These are phyloP conservation scores for Basidiobolus meristosporus DNA, from an alignment of 371 early-diverging fungal genomes.

Conservation along the genomic window DNA sequence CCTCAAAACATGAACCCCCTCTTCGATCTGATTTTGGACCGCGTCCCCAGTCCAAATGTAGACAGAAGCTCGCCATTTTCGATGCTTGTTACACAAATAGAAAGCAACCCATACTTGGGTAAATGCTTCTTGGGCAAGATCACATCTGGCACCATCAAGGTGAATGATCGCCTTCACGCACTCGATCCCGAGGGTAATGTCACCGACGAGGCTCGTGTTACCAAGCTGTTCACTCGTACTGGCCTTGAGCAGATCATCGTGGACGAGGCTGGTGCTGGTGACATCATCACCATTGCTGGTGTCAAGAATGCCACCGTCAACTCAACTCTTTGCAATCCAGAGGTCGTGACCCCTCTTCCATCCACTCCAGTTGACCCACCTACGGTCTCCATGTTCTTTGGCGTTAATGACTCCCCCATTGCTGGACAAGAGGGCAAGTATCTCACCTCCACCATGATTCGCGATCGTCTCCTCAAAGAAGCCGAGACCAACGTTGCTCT, in stretches of 20 bases:
- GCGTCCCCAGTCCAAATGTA: constrained; percentile 39
- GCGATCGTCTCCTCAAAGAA: constrained; percentile 47
- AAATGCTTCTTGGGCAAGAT: constrained; percentile 57
- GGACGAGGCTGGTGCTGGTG: constrained; percentile 61
- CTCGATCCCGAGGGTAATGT: constrained; percentile 35
- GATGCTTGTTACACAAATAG: constrained; percentile 68
- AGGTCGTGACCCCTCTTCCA: constrained; percentile 30
- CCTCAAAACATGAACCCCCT: constrained; percentile 28
- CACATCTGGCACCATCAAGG: constrained; percentile 31
- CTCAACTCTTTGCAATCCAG: constrained; percentile 41
- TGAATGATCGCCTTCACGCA: constrained; percentile 46
- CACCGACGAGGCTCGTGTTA: constrained; percentile 33
- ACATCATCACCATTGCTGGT: constrained; percentile 55
- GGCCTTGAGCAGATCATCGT: constrained; percentile 50
- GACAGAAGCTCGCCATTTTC: constrained; percentile 34
- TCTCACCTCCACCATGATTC: constrained; percentile 51
- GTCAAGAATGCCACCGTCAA: constrained; percentile 47
- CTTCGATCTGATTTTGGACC: constrained; percentile 39
- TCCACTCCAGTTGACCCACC: constrained; percentile 58
- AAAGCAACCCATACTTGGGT: constrained; percentile 53
- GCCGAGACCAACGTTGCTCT: constrained; percentile 63
- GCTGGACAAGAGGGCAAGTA: constrained; percentile 51
- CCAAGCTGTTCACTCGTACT: constrained; percentile 42
- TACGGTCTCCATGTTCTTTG: constrained; percentile 59
- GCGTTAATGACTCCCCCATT: constrained; percentile 63